Evolutionary conservation across 2,329 filamentous ascomycete species (phyloP).

Genomic region (Lachnellula arida): DNA sequence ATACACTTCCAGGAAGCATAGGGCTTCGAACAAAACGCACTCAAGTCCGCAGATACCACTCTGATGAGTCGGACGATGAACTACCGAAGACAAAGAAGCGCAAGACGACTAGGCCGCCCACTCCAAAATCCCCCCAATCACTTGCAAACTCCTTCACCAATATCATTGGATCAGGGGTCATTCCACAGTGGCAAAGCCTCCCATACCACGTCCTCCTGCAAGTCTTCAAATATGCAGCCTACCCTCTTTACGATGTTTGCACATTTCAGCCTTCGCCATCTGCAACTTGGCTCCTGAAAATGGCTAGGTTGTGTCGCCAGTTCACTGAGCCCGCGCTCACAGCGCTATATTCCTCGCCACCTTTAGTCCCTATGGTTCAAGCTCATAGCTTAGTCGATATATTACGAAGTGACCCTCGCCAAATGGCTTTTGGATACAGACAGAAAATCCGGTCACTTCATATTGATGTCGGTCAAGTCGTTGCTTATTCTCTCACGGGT

Average conservation of each 20-base stretch:
- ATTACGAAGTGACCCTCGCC: conserved; percentile 36
- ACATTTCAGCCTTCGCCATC: conserved; percentile 39
- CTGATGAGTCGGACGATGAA: not conserved
- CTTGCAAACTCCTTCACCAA: not conserved
- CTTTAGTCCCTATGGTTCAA: conserved; percentile 50
- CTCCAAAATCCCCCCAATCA: not conserved
- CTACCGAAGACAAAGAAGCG: not conserved
- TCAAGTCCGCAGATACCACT: not conserved
- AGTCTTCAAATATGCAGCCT: conserved; percentile 65
- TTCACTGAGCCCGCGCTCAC: conserved; percentile 71
- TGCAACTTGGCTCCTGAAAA: conserved; percentile 59
- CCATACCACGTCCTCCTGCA: conserved; percentile 65
- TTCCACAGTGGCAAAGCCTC: conserved; percentile 55
- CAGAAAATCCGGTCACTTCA: conserved; percentile 29
- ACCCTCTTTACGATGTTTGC: conserved; percentile 48
- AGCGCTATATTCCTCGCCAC: conserved; percentile 66
- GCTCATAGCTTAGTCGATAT: conserved; percentile 48
- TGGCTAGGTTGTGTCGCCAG: conserved; percentile 56
- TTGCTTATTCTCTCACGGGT: conserved; percentile 49
- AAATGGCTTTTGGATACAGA: conserved; percentile 28
- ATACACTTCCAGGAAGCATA: not conserved
- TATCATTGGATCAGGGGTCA: conserved; percentile 28
- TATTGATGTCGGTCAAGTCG: conserved; percentile 38
- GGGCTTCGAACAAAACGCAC: not conserved
- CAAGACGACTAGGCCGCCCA: not conserved